A percentile compares a stretch with the other conserved stretches of the same genome.
Conservation (phyloP, 2,329 filamentous ascomycete genomes). For the Aquanectria penicillioides region DNA sequence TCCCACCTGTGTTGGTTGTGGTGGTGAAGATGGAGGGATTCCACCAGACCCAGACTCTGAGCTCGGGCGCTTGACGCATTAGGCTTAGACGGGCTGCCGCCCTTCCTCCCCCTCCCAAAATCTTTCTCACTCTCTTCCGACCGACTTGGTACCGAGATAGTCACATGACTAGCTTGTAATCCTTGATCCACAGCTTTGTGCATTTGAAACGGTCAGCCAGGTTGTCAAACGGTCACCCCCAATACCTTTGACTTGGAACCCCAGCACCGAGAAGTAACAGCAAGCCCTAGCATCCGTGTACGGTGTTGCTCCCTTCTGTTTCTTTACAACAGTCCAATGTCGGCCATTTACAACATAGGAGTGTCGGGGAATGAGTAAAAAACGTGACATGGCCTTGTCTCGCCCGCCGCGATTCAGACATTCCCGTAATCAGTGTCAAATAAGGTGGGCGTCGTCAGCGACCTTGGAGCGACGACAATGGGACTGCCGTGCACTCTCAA, state of each 20-base stretch:
- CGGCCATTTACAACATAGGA: neutral
- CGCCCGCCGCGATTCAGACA: slow-evolving; percentile 1
- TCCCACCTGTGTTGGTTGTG: slow-evolving; percentile 8
- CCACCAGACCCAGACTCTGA: neutral
- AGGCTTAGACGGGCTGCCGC: slow-evolving; percentile 11
- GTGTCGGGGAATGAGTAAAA: neutral
- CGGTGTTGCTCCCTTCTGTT: no score
- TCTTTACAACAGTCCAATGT: neutral
- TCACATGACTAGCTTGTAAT: neutral
- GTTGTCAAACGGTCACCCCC: slow-evolving; percentile 1
- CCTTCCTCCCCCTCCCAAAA: neutral
- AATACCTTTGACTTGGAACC: neutral
- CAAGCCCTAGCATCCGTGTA: neutral
- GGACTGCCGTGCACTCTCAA: neutral
- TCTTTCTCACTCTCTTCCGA: neutral
- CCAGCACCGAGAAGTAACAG: neutral
- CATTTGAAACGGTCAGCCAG: neutral
- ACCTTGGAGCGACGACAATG: neutral
- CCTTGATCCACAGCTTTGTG: neutral
- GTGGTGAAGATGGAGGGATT: neutral
- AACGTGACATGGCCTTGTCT: neutral
- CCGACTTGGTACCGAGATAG: neutral
- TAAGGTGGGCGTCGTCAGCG: neutral
- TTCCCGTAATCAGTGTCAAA: neutral
- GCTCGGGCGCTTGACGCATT: slow-evolving; percentile 11